phyloP scores from a whole-genome alignment of 2,329 filamentous ascomycete genomes.

The Trichophyton schoenleinii region DNA sequence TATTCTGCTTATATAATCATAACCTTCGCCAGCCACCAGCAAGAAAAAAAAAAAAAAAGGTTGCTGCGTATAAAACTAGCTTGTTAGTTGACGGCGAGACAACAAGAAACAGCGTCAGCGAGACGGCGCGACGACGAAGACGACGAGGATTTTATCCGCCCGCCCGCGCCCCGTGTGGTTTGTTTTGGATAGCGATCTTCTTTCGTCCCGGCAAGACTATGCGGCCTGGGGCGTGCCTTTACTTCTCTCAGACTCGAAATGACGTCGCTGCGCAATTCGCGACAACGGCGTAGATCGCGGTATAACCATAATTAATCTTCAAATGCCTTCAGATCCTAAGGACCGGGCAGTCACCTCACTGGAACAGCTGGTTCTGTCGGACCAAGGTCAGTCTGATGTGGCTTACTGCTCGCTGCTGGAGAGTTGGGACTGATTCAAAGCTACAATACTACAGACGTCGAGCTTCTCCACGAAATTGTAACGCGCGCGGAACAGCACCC shows the following conservation, averaged over 20 bases:
- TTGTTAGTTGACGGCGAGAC: too few species aligned
- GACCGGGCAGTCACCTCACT: constrained; percentile 30
- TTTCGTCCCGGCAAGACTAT: constrained; percentile 5
- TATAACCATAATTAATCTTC: constrained; percentile 25
- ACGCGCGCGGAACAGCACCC: constrained; percentile 54
- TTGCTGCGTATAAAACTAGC: neutral
- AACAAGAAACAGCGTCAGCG: neutral
- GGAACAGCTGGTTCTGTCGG: constrained; percentile 41
- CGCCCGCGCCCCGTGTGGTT: neutral
- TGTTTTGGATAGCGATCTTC: constrained; percentile 7
- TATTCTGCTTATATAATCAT: neutral
- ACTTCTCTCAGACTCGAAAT: constrained; percentile 23
- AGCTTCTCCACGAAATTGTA: constrained; percentile 65
- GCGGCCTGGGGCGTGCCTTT: constrained; percentile 5
- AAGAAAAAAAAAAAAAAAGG: neutral
- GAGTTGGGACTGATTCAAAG: constrained; percentile 1
- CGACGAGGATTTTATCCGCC: neutral
- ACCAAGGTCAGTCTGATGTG: constrained; percentile 39
- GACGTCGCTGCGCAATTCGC: constrained; percentile 28
- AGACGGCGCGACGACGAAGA: neutral
- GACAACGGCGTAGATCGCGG: constrained; percentile 34
- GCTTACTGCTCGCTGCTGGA: neutral
- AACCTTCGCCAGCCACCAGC: neutral
- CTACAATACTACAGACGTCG: constrained; percentile 50
- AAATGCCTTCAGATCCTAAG: constrained; percentile 37